Evolutionary conservation across 306 rosid genomes (phyloP), one percentile per base, ranked within the genome.

Genomic region (Cicer arietinum): DNA sequence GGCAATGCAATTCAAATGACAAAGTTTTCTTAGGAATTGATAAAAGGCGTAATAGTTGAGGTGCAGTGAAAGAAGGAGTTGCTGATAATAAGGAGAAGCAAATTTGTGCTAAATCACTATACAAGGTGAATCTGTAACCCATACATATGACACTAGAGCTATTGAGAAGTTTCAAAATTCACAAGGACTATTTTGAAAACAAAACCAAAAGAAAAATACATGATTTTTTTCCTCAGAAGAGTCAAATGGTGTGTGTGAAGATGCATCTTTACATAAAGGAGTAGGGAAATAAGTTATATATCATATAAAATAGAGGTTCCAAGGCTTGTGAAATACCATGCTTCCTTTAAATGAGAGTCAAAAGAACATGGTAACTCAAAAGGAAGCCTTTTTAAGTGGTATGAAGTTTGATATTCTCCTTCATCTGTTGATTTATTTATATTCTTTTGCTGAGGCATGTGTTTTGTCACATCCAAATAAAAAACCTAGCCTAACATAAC

Each of bases 401-500:
- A 30, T 30, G 4, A 30, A 30, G 3, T 30, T 30, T 30, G 35
- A 30, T 30, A 22, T 5, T 13, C 4, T 20, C 39, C 44, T 47
- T 30, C 8, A 25, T 37, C 5, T 30, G 35, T 30, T 30, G 35
- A 30, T 30, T 67, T 10, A 3, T 18, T 45, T 8, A 37, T 18
- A 17, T 47, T 48, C 35, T 35, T 41, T 62, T 16, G 3, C 7
- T 14, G 51, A 39, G 12, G 11, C 2, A 17, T 20, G 52, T 46
- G 16, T n/a, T 42, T 13, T 20, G 13, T 81, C 30, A 59, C 10
- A 22, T 54, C 16, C 40, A 53, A 47, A 68, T 11, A 65, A 81
- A 11, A 65, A 73, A 63, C 4, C 4, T 46, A 48, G 39, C 77
- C 76, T 18, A 59, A n/a, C 51, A 67, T 22, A 40, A 72, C 45